phyloP scores from a whole-genome alignment of 768 basidiomycete genomes.

The Lactifluus subvellereus region DNA sequence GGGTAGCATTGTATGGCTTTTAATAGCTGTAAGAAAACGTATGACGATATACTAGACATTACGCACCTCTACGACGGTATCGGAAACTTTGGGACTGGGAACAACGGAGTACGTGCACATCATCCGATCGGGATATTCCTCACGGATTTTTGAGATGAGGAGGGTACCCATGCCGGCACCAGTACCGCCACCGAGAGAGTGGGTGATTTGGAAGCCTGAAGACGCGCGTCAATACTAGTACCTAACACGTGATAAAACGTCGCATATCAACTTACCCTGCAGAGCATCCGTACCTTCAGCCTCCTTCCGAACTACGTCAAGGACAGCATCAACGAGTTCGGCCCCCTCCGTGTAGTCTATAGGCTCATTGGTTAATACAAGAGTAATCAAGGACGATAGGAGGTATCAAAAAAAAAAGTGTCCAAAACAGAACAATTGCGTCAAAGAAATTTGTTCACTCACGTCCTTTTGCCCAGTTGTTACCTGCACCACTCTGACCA shows the following conservation, averaged over 20 bases:
- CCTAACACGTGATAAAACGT: constrained; percentile 19
- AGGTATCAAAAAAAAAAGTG: constrained; percentile 15
- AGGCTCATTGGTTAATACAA: constrained; percentile 17
- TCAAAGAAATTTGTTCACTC: constrained; percentile 37
- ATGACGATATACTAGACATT: not conserved
- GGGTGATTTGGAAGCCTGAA: constrained; percentile 95
- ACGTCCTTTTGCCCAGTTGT: constrained; percentile 99
- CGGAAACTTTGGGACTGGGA: constrained; percentile 94
- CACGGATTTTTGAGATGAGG: constrained; percentile 96
- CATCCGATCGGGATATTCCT: constrained; percentile 99
- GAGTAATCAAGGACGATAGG: constrained; percentile 17
- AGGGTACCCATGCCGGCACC: constrained; percentile 99
- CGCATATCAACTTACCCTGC: constrained; percentile 60
- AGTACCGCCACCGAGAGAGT: constrained; percentile 98
- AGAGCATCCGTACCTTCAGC: constrained; percentile 97
- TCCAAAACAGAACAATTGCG: not conserved
- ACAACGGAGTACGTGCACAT: constrained; percentile 99
- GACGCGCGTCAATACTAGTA: not conserved
- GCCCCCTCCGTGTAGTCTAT: constrained; percentile 91
- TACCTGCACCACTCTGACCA: constrained; percentile 96
- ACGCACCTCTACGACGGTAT: constrained; percentile 90
- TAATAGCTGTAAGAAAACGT: not conserved
- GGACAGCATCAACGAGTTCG: constrained; percentile 95
- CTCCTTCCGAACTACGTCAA: constrained; percentile 98
- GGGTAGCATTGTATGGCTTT: constrained; percentile 96